These are phyloP conservation scores for Caloboletus firmus DNA, from an alignment of 1,284 basidiomycete species.

Conservation along the genomic window DNA sequence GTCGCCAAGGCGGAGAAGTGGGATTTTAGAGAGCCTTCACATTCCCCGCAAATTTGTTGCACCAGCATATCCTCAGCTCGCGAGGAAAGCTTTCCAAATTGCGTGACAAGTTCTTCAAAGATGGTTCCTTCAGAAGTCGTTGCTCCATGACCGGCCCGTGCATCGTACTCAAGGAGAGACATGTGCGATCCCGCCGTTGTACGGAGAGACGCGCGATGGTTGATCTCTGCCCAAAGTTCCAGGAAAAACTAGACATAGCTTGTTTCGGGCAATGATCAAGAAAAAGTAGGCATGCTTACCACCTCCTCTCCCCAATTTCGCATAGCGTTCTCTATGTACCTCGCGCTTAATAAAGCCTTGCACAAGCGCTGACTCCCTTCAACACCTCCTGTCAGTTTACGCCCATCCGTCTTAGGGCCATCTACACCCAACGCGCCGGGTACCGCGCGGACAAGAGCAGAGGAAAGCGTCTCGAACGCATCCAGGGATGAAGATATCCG, in stretches of 20 bases:
- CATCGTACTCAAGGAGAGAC: slow-evolving; percentile 47
- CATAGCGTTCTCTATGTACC: slow-evolving; percentile 67
- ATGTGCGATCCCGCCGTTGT: slow-evolving; percentile 46
- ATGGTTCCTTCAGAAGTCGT: slow-evolving; percentile 59
- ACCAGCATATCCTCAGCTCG: slow-evolving; percentile 87
- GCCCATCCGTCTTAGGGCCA: slow-evolving; percentile 54
- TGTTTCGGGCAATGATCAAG: background rate
- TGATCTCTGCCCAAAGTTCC: slow-evolving; percentile 81
- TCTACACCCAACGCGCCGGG: slow-evolving; percentile 78
- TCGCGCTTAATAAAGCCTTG: slow-evolving; percentile 80
- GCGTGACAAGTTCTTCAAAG: slow-evolving; percentile 70
- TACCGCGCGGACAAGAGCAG: slow-evolving; percentile 84
- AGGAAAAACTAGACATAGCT: slow-evolving; percentile 72
- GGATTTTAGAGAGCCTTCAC: slow-evolving; percentile 69
- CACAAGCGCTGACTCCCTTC: slow-evolving; percentile 79
- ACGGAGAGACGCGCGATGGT: slow-evolving; percentile 54
- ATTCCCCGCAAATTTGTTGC: slow-evolving; percentile 75
- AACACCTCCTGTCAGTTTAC: slow-evolving; percentile 70
- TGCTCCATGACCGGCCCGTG: background rate
- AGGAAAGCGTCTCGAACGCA: slow-evolving; percentile 90
- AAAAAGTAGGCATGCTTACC: slow-evolving; percentile 46
- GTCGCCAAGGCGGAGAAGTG: slow-evolving; percentile 57
- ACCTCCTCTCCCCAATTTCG: slow-evolving; percentile 83
- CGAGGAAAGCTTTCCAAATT: slow-evolving; percentile 59
- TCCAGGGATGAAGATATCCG: slow-evolving; percentile 85